A percentile compares a stretch with the other conserved stretches of the same genome.
Conservation (phyloP, 352 stramenopile genomes). For the Globisporangium radiosum region DNA sequence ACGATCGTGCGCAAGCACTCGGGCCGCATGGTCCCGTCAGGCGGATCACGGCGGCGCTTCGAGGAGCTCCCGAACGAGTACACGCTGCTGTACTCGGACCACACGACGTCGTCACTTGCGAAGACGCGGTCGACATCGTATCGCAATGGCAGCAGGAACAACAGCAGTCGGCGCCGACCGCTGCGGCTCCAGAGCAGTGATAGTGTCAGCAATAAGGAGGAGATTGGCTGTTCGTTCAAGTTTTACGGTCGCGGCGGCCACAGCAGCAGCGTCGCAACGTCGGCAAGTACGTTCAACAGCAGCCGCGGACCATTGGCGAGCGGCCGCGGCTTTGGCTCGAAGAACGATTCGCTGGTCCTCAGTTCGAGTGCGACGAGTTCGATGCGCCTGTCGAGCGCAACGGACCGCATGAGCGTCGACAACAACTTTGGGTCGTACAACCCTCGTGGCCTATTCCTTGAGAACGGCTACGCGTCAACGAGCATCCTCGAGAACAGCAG, state of each 20-base stretch:
- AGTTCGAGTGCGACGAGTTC: constrained; percentile 40
- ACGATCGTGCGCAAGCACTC: constrained; percentile 53
- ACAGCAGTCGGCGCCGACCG: not conserved
- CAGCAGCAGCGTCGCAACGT: constrained; percentile 16
- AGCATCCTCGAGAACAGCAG: constrained; percentile 52
- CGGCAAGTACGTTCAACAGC: constrained; percentile 14
- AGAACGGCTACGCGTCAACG: constrained; percentile 32
- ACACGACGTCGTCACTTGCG: constrained; percentile 10
- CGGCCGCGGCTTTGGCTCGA: constrained; percentile 7
- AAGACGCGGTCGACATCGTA: constrained; percentile 1
- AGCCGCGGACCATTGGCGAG: constrained; percentile 11
- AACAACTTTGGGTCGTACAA: constrained; percentile 71
- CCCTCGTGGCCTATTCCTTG: constrained; percentile 32
- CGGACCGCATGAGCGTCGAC: constrained; percentile 68
- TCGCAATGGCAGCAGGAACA: not conserved
- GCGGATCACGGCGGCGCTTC: constrained; percentile 14
- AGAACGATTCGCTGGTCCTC: constrained; percentile 52
- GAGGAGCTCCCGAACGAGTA: constrained; percentile 22
- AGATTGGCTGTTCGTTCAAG: constrained; percentile 45
- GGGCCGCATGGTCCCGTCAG: constrained; percentile 32
- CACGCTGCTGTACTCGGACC: constrained; percentile 24
- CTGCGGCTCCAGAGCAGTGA: constrained; percentile 9
- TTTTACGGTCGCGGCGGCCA: constrained; percentile 49
- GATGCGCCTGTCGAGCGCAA: constrained; percentile 31
- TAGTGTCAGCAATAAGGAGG: constrained; percentile 13